Base-by-base conservation (phyloP, 805 yeast species). In the Metschnikowia aberdeeniae region DNA sequence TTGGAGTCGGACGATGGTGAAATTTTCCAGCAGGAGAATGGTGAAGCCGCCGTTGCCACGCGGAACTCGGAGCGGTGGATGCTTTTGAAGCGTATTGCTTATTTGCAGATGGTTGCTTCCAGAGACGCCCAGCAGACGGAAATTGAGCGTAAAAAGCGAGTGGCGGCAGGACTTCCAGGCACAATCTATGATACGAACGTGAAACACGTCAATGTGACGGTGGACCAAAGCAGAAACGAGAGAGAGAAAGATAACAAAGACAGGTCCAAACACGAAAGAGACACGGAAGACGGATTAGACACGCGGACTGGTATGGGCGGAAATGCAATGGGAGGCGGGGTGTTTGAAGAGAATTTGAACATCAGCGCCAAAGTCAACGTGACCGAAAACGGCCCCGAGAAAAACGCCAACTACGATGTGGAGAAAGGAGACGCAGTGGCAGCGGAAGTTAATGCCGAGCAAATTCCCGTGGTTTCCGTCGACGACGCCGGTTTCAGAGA, bases 31-130 rank as follows among this genome's bases (percentile, higher is more conserved):
- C 68, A 63, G 43, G 67, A 62, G 27, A 75, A 74, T 20, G 63
- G 68, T 9, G 76, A 72, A 31, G 55, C 64, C 0, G 41, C 65
- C 1, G 60, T 77, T 14, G 55, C 66, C 13, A 71, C 64, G 36
- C 59, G 77, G 50, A 77, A 80, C 57, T 67, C 62, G 34, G 84
- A 81, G 58, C 76, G 86, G 58, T 84, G 90, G 89, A 70, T 74
- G 34, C 75, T 86, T 71, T 65, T 86, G 56, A 86, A 85, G 58
- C 77, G 85, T 58, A 68, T 86, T 32, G 76, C 84, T 5, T 86
- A 86, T 58, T 62, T 86, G 46, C 89, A 84, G 55, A 75, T 86
- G 54, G 72, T 84, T 19, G 77, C 84, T 10, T 77, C 81, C 17
- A 80, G 77, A 49, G 73, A 72, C 34, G 67, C 67, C 34, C 57